Evolutionary conservation across 345 rosid genomes (phyloP), one percentile per base, ranked within the genome.

Genomic region (Mangifera indica): DNA sequence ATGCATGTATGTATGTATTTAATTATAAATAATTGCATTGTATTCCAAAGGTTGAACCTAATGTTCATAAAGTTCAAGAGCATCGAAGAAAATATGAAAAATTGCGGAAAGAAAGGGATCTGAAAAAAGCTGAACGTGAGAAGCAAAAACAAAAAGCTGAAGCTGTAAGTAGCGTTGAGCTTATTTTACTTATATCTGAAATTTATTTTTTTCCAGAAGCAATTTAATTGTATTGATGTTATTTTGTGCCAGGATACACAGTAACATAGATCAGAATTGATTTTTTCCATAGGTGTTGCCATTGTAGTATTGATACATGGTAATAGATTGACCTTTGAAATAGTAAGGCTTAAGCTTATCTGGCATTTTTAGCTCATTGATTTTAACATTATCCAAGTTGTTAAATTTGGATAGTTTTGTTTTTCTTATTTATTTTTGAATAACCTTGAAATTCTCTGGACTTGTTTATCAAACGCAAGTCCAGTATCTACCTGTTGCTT

Each of bases 11-110:
- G 17, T 48, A 13, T 13, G 17, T 4, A 15, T 49, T 15, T 15
- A 13, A 5, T 13, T 49, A 4, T 15, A 49, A 15, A 4, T 3
- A 49, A 49, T 5, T 69, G 67, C 66, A 49, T 75, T 61, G 70
- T 55, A 12, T 25, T 72, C 37, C 72, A 60, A 74, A 93, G 98
- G 96, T 91, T 78, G 96, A 93, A 76, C 90, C 92, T 61, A 93
- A 91, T 74, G 91, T 78, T 40, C 86, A 78, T 63, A 93, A 73
- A 85, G 82, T 91, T 56, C 86, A 85, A 80, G 96, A 89, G 78
- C 97, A 91, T 73, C 86, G 71, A 52, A 85, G 83, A 67, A 91
- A 88, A 79, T 93, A 88, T 82, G 89, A 87, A 63, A 88, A 87
- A 68, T 68, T 93, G 83, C 71, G 74, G 68, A 89, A 87, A 77